Evolutionary conservation across 1,284 basidiomycete species (phyloP).

Genomic region (Pisolithus thermaeus): DNA sequence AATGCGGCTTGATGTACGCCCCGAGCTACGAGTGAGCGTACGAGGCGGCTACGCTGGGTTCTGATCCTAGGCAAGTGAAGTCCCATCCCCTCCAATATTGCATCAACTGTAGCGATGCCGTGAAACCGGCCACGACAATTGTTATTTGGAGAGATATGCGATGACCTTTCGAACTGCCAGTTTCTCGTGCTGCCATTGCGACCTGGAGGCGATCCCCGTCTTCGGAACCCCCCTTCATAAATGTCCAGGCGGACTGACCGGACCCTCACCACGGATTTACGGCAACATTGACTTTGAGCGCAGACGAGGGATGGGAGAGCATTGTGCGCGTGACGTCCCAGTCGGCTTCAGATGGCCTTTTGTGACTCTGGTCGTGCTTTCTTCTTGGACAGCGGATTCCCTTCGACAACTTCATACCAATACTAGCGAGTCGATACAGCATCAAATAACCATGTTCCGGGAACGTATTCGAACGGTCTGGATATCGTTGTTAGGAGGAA

Average conservation of each 20-base stretch:
- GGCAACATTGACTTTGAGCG: slow-evolving; percentile 83
- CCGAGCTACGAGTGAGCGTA: slow-evolving; percentile 55
- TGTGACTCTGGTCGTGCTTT: no score
- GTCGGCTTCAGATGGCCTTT: no score
- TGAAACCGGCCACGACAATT: slow-evolving; percentile 53
- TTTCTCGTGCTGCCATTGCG: slow-evolving; percentile 77
- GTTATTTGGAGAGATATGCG: slow-evolving; percentile 62
- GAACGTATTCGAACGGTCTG: slow-evolving; percentile 77
- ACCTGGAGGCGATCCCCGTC: slow-evolving; percentile 61
- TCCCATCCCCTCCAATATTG: not conserved
- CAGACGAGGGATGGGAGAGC: slow-evolving; percentile 81
- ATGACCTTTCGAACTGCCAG: slow-evolving; percentile 41
- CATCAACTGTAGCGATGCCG: not conserved
- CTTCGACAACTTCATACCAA: no score
- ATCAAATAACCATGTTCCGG: slow-evolving; percentile 28
- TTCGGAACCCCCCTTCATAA: slow-evolving; percentile 78
- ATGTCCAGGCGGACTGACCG: slow-evolving; percentile 81
- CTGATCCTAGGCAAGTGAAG: slow-evolving; percentile 59
- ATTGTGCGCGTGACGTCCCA: slow-evolving; percentile 54
- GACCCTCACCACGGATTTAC: slow-evolving; percentile 66
- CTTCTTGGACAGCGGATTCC: no score
- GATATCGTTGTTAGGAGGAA: slow-evolving; percentile 77
- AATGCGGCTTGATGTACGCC: slow-evolving; percentile 60
- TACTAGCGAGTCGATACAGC: no score
- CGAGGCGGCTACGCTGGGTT: slow-evolving; percentile 82